Percentiles rank a stretch among this genome's conserved stretches.
phyloP scores from a whole-genome alignment of 2,329 filamentous ascomycete genomes.

The Scedosporium boydii region DNA sequence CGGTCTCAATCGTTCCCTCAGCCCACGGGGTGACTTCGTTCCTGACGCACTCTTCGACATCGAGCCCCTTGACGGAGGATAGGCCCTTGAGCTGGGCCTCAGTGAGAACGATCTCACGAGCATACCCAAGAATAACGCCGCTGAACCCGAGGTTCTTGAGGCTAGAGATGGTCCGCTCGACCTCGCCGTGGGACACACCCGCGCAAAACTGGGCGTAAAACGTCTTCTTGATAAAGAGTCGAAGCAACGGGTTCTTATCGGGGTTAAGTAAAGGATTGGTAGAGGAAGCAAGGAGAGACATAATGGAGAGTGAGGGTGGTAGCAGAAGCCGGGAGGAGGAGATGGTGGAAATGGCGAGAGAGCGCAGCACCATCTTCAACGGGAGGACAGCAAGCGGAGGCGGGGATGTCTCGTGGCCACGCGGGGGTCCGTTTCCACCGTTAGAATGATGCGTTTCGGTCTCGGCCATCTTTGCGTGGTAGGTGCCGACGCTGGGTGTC shows the following conservation, averaged over 20 bases:
- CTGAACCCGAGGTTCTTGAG: slow-evolving; percentile 69
- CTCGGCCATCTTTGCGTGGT: neutral
- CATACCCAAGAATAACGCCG: slow-evolving; percentile 79
- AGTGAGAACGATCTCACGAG: slow-evolving; percentile 66
- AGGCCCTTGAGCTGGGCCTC: slow-evolving; percentile 40
- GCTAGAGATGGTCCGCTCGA: slow-evolving; percentile 51
- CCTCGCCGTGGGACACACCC: slow-evolving; percentile 62
- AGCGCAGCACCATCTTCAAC: slow-evolving; percentile 56
- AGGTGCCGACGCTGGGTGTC: neutral
- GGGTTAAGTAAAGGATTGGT: slow-evolving; percentile 58
- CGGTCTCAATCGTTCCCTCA: slow-evolving; percentile 63
- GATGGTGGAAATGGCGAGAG: slow-evolving; percentile 57
- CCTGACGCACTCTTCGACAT: slow-evolving; percentile 36
- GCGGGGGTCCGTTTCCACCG: neutral
- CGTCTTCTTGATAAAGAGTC: slow-evolving; percentile 64
- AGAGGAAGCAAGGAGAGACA: slow-evolving; percentile 62
- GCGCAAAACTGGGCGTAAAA: slow-evolving; percentile 91
- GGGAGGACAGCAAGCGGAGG: slow-evolving; percentile 56
- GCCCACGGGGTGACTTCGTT: slow-evolving; percentile 63
- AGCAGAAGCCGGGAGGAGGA: slow-evolving; percentile 64
- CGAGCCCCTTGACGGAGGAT: slow-evolving; percentile 31
- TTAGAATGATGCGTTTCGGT: neutral
- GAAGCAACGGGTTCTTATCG: slow-evolving; percentile 64
- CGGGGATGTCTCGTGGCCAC: slow-evolving; percentile 6
- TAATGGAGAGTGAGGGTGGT: slow-evolving; percentile 56